Base-by-base conservation (phyloP, 2,329 filamentous ascomycete genomes). In the Nannizziopsis arthrosporioides region DNA sequence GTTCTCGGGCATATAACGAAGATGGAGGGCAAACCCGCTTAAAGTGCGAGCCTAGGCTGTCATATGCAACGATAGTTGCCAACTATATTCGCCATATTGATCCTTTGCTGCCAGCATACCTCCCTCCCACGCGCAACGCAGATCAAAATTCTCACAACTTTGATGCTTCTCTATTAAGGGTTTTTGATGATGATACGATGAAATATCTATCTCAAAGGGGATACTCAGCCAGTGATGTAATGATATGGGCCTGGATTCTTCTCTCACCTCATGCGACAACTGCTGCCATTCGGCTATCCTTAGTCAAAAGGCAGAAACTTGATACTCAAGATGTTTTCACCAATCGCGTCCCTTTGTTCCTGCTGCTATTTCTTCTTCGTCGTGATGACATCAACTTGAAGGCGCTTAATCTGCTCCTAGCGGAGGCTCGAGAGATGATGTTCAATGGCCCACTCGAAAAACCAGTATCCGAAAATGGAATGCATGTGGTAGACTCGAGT, bases 291-390 rank as follows among this genome's bases (percentile, higher is more conserved):
- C 63, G 69, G 22, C 55, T 72, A 15, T 55, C 63, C 41, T 42
- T 55, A 4, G 48, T 67, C 17, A 61, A 64, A 47, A 49, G 56
- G 14, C 54, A 62, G 14, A 48, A 53, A 27, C 52, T 15, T 41
- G 35, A 39, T 17, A 49, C 44, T 27, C 36, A 42, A 15, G 47
- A 44, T 19, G 15, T 27, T 8, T 30, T 35, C 18, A 35, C 48
- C 8, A 53, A 47, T 36, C 55, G 47, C 34, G 53, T 70, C 6
- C 73, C 74, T 1, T 48, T 67, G 5, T 76, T 76, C 51, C 60
- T 78, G 11, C 58, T 70, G 14, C 57, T 70, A 19, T 65, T 72
- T 53, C 57, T 76, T 12, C 61, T 77, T 39, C 67, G 69, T n/a
- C 64, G 69, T 27, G 54, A 57, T 15, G 54, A 64, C 40, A 57